These are phyloP conservation scores for Eucalyptus dawsonii DNA, from an alignment of 345 rosid genomes.

Conservation along the genomic window DNA sequence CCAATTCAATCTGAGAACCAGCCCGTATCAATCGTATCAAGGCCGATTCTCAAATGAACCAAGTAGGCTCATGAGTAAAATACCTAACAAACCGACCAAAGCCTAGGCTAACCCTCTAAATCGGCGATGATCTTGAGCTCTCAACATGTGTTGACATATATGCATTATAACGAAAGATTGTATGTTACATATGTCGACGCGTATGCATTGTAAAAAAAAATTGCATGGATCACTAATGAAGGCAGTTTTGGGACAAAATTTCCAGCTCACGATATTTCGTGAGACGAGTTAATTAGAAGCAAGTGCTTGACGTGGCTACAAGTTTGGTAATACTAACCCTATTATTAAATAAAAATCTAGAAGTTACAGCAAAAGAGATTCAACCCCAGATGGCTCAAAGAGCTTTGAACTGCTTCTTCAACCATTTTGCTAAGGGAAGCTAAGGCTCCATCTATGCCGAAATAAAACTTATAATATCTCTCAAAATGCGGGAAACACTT, in stretches of 20 bases:
- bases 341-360: too few species aligned
- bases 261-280: too few species aligned
- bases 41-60: not conserved
- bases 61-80: not conserved
- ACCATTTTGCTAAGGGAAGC: not conserved
- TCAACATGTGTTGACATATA: not conserved
- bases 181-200: not conserved
- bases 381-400: not conserved
- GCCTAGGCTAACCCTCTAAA: not conserved
- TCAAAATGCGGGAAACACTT: not conserved
- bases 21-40: not conserved
- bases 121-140: not conserved
- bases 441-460: not conserved
- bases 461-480: not conserved
- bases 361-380: not conserved
- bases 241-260: not conserved
- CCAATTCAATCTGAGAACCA: not conserved
- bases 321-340: too few species aligned
- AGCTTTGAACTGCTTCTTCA: not conserved
- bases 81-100: not conserved
- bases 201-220: not conserved
- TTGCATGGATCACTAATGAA: too few species aligned
- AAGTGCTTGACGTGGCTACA: too few species aligned
- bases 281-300: too few species aligned
- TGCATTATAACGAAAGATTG: not conserved